Conservation (phyloP, 1,284 basidiomycete species). For the Wallemia mellicola region DNA sequence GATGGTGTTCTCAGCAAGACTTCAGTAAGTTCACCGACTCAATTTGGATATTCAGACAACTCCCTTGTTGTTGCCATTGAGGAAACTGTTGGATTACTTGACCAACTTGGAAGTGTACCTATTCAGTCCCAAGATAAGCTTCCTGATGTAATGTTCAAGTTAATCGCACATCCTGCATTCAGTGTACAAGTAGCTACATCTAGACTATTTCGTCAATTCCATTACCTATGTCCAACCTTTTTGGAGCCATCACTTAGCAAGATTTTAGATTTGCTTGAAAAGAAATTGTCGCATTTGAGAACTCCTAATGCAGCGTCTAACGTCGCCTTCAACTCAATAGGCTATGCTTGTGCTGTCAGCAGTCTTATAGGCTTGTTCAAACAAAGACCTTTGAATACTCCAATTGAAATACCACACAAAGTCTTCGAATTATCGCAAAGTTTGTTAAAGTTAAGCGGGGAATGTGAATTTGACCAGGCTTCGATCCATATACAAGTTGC, state of each 20-base stretch:
- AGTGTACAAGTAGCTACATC: constrained; percentile 56
- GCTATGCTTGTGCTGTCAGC: constrained; percentile 64
- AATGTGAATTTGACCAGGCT: constrained; percentile 58
- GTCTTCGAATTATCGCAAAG: constrained; percentile 71
- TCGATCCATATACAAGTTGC: constrained; percentile 70
- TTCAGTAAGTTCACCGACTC: constrained; percentile 61
- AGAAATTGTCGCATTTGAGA: constrained; percentile 34
- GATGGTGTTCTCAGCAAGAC: constrained; percentile 57
- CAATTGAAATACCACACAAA: constrained; percentile 70
- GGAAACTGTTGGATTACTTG: constrained; percentile 56
- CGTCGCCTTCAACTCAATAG: constrained; percentile 38
- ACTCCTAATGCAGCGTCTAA: constrained; percentile 41
- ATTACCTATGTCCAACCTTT: constrained; percentile 54
- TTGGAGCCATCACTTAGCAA: constrained; percentile 45
- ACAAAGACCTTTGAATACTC: constrained; percentile 67
- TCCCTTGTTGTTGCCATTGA: constrained; percentile 46
- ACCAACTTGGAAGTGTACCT: constrained; percentile 72
- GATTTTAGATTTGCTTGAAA: constrained; percentile 47
- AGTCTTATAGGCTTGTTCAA: constrained; percentile 62
- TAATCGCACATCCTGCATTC: constrained; percentile 63
- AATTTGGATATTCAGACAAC: constrained; percentile 28
- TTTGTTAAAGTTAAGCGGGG: constrained; percentile 62
- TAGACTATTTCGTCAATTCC: constrained; percentile 68
- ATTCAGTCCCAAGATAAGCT: constrained; percentile 66
- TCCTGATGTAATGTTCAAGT: constrained; percentile 50